Base-by-base conservation (phyloP, 73 alveolate species). In the Paramecium caudatum region DNA sequence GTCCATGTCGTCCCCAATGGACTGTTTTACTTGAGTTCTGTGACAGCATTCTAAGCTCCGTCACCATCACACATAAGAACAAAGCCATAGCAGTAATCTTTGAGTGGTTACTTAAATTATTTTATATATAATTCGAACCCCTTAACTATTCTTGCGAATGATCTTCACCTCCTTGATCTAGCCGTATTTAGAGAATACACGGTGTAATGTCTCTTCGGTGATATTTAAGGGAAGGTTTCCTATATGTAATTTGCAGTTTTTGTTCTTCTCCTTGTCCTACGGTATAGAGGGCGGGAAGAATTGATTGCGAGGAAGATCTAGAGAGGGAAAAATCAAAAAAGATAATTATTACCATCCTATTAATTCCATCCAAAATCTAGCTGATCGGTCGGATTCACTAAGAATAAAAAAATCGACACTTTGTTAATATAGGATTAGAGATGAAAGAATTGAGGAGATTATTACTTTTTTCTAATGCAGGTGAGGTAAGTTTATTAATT, bases 31-130 rank as follows among this genome's bases (percentile, higher is more conserved):
- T 74, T 74, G 17, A 74, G 15, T 19, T 41, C 88, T 41, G 62
- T 74, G 88, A 74, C 88, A 74, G 88, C 88, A 74, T 43, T 74
- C 19, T 27, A 43, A 39, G 88, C 88, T 12, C 88, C 88, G 19
- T 74, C 88, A 41, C 88, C 88, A 21, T 74, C 88, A n/a, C 47
- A 37, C 88, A 74, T 74, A 74, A 74, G 88, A 74, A 74, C 88
- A 45, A 74, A 74, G 41, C 88, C 88, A 74, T 74, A 74, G 88
- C 88, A 74, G 47, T 74, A 74, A 45, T 74, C 88, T 74, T 74
- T 74, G n/a, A 74, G 68, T 37, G 88, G 88, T 74, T 74, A 74
- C 88, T 74, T 37, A 41, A 19, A 34, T 74, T 39, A 74, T 36
- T 27, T 39, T 74, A 68, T 41, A 74, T 74, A 16, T 21, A 41